Evolutionary conservation across 2,329 filamentous ascomycete genomes (phyloP).

Genomic region (Aspergillus oerlinghausenensis): DNA sequence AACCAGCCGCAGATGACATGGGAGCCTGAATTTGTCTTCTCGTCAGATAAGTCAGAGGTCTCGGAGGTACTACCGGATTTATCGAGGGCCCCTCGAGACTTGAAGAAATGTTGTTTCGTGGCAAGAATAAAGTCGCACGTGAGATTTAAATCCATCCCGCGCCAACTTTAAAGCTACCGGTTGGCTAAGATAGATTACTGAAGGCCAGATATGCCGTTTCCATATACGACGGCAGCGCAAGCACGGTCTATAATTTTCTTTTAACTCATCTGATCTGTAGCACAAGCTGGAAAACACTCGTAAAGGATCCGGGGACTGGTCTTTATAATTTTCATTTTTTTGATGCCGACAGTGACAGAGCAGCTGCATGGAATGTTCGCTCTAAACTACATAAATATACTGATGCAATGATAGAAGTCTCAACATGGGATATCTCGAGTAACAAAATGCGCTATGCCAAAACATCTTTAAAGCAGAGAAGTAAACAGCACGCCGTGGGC

Average conservation of each 20-base stretch:
- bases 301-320: not conserved
- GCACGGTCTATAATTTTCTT: not conserved
- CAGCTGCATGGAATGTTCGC: not conserved
- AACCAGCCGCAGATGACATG: constrained; percentile 21
- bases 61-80: constrained; percentile 13
- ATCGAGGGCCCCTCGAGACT: constrained; percentile 6
- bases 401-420: constrained; percentile 1
- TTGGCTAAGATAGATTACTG: constrained; percentile 5
- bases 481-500: not conserved
- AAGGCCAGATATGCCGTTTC: constrained; percentile 31
- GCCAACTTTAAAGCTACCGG: not conserved
- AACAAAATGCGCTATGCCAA: not conserved
- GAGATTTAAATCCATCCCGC: constrained; percentile 6
- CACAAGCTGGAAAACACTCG: not conserved
- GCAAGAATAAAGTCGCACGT: constrained; percentile 11
- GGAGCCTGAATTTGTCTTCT: constrained; percentile 25
- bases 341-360: not conserved
- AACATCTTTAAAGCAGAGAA: not conserved
- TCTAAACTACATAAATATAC: not conserved
- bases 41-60: constrained; percentile 20
- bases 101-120: constrained; percentile 5
- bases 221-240: constrained; percentile 12
- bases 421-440: not conserved
- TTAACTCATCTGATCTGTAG: not conserved
- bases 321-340: not conserved